Conservation (phyloP, 2,329 filamentous ascomycete genomes). For the Ceratocystis ficicola region DNA sequence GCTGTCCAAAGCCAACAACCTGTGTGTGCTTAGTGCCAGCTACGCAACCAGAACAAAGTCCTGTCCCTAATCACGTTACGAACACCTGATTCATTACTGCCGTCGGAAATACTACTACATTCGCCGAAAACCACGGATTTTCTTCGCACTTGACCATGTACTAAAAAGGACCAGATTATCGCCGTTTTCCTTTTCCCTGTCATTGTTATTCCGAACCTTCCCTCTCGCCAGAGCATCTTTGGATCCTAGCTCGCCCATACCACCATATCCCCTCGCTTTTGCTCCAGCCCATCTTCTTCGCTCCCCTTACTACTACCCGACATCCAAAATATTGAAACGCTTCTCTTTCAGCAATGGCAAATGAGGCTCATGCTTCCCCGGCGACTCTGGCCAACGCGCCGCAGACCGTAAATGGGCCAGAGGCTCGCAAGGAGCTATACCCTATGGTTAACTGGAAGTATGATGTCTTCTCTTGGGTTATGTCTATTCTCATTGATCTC, state of each 20-base stretch:
- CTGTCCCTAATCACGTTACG: no score
- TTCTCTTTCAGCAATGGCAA: background rate
- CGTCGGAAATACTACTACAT: background rate
- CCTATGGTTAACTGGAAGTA: constrained; percentile 65
- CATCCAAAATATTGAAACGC: no score
- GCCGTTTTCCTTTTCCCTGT: background rate
- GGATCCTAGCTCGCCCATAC: background rate
- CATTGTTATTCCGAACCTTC: background rate
- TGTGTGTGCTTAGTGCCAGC: background rate
- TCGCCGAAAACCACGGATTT: background rate
- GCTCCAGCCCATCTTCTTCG: no score
- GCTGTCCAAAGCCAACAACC: background rate
- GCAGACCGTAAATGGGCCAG: background rate
- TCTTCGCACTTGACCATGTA: background rate
- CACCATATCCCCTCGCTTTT: background rate
- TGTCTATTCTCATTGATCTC: constrained; percentile 77
- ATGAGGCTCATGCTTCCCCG: background rate
- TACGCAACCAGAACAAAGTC: background rate
- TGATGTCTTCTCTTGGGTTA: constrained; percentile 63
- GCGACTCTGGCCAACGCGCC: constrained; percentile 1
- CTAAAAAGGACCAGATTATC: background rate
- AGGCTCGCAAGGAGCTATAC: constrained; percentile 42
- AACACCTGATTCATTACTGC: background rate
- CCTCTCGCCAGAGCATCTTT: background rate
- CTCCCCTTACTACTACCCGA: no score